A percentile compares a stretch with the other conserved stretches of the same genome.
Conservation (phyloP, 2,329 filamentous ascomycete species). For the Cladorrhinum sp. region DNA sequence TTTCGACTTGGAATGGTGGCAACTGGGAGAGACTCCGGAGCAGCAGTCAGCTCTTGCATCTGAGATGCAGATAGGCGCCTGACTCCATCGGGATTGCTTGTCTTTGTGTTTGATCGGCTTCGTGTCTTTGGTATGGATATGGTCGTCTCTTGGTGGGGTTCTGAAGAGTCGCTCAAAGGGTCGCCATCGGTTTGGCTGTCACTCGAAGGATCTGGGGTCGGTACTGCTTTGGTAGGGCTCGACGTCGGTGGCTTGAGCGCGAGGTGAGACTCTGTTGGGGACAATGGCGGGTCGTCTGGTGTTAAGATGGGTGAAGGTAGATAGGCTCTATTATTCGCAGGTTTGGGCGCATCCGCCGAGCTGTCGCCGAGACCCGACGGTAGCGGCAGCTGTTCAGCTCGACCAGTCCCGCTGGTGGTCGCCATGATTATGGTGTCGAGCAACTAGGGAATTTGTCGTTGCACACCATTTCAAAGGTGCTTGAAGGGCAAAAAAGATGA, state of each 20-base stretch:
- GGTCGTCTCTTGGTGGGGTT: background rate
- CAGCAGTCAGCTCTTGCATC: slow-evolving; percentile 56
- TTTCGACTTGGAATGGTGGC: slow-evolving; percentile 41
- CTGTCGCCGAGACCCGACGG: background rate
- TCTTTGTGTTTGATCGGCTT: slow-evolving; percentile 32
- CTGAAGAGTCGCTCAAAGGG: background rate
- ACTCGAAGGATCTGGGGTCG: slow-evolving; percentile 27
- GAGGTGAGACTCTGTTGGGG: background rate
- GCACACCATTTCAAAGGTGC: background rate
- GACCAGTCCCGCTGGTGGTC: background rate
- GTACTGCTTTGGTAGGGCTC: slow-evolving; percentile 20
- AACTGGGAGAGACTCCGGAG: slow-evolving; percentile 57
- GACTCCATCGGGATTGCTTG: slow-evolving; percentile 42
- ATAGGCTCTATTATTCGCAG: background rate
- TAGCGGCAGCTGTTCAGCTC: background rate
- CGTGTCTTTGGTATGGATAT: slow-evolving; percentile 15
- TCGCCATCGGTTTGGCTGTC: slow-evolving; percentile 28
- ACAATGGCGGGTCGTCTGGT: slow-evolving; percentile 15
- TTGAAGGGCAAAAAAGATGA: background rate
- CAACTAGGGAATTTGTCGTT: background rate
- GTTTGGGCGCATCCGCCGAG: background rate
- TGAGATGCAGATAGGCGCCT: slow-evolving; percentile 56
- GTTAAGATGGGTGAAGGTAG: slow-evolving; percentile 24
- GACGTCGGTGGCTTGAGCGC: slow-evolving; percentile 12
- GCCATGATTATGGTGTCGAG: background rate